phyloP scores from a whole-genome alignment of 2,329 filamentous ascomycete species.

The Colletotrichum sp. region DNA sequence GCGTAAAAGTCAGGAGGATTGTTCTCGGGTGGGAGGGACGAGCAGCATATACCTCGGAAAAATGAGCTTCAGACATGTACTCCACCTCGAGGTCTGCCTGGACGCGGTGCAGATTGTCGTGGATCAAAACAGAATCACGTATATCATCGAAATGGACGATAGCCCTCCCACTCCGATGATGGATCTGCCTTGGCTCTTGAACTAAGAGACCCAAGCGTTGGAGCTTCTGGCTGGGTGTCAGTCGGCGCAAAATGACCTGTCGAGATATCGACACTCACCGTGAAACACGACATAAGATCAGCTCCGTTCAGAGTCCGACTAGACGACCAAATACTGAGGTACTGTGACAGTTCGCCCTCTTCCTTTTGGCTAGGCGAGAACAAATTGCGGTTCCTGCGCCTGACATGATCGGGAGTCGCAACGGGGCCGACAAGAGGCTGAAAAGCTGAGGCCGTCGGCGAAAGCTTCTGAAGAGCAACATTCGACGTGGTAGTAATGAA shows the following conservation, averaged over 20 bases:
- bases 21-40: not conserved
- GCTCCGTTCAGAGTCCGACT: constrained; percentile 23
- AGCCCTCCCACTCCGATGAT: constrained; percentile 41
- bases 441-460: constrained; percentile 68
- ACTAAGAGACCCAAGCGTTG: constrained; percentile 33
- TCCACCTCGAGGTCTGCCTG: constrained; percentile 51
- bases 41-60: constrained; percentile 40
- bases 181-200: constrained; percentile 42
- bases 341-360: not conserved
- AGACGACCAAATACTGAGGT: constrained; percentile 1
- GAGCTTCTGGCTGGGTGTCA: constrained; percentile 20
- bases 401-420: not conserved
- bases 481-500: constrained; percentile 51
- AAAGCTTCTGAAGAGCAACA: constrained; percentile 52
- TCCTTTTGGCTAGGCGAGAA: not conserved
- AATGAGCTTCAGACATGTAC: constrained; percentile 50
- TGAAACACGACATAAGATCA: constrained; percentile 49
- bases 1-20: not conserved
- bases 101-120: constrained; percentile 48
- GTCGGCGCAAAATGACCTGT: not conserved
- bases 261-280: constrained; percentile 38
- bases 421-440: constrained; percentile 47
- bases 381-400: not conserved
- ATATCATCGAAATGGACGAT: constrained; percentile 65
- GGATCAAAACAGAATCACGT: constrained; percentile 59